Base-by-base conservation (phyloP, 192 early-diverging fungal species). In the Backusella tarrabulga region DNA sequence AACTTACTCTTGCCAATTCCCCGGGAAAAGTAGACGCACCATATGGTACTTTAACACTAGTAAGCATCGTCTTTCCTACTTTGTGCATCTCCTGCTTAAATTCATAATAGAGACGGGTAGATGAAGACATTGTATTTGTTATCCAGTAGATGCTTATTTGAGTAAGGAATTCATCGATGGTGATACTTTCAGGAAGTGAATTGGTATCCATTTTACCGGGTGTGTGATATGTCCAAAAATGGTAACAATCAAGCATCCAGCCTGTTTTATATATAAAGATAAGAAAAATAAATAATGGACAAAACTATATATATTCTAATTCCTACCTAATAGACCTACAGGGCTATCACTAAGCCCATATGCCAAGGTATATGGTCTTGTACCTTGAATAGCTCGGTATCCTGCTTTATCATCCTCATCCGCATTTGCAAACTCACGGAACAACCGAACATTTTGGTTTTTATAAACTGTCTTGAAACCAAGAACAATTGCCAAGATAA, bases 31-130 rank as follows among this genome's bases (percentile, higher is more conserved):
- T 38, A 35, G 68, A 60, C 32, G 36, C 46, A 26, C 29, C 52
- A 73, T 34, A 73, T 1, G 72, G 63, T 23, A 67, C 54, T 9
- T 34, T 38, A 32, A 67, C 38, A 26, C 67, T 35, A 5, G 34
- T 12, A 8, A 34, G 32, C 19, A 34, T 17, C 1, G 34, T 3
- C 19, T 23, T 21, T 19, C n/a, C n/a, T 6, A 21, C 3, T 42
- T 5, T 46, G 71, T 83, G 76, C 0, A 74, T 44, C 60, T 69
- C 68, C 3, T 72, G 42, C 26, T 81, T 66, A 34, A 79, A 68
- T 66, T 93, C 92, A 75, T 91, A 87, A 76, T 93, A 93, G 12
- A 92, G 78, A 34, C 92, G 74, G 9, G 84, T 87, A 4, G 89
- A 90, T 0, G 85, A 87, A 1, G 89, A 81, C 54, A 92, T 90